Evolutionary conservation across 805 yeast genomes (phyloP), one percentile per base, ranked within the genome.

Genomic region (Schizosaccharomyces cryophilus): DNA sequence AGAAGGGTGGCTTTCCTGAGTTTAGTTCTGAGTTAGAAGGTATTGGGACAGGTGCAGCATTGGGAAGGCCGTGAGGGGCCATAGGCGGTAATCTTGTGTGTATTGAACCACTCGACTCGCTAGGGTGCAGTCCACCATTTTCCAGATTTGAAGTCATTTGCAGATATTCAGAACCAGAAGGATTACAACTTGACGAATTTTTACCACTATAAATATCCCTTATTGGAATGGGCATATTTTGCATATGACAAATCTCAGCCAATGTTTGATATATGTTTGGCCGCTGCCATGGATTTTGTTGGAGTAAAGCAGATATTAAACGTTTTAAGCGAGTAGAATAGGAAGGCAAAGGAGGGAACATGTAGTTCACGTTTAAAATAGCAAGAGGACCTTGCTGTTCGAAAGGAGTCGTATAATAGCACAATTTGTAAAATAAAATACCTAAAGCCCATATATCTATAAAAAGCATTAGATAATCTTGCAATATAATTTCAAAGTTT

Each of bases 371-470:
- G 42, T 59, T 59, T 31, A 42, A 26, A 21, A 59, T 59, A 13
- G 61, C 54, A 29, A 31, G n/a, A 54, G 55, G 56, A 29, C 66
- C 24, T 61, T 64, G 29, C 5, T 19, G 54, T 71, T 90, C 98
- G 70, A 93, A 90, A 1, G 98, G 98, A 0, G 98, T 90, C 0
- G 85, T 89, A 71, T 87, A 90, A 72, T 85, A 90, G 72, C 95
- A 84, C 64, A 90, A 74, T 69, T 90, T 90, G 75, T 86, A 90
- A 60, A 93, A 75, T 64, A 93, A 86, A 40, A 93, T 83, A 11
- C 98, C 98, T 59, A 90, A 73, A 0, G 98, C 98, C 98, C 98
- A 90, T 59, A 90, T 85, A 72, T 90, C 56, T 51, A 24, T 2
- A 51, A 29, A 4, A 9, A 51, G 56, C 26, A 24, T 45, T 45